Evolutionary conservation across 106 monocot genomes (phyloP).

Genomic region (Allium fistulosum): DNA sequence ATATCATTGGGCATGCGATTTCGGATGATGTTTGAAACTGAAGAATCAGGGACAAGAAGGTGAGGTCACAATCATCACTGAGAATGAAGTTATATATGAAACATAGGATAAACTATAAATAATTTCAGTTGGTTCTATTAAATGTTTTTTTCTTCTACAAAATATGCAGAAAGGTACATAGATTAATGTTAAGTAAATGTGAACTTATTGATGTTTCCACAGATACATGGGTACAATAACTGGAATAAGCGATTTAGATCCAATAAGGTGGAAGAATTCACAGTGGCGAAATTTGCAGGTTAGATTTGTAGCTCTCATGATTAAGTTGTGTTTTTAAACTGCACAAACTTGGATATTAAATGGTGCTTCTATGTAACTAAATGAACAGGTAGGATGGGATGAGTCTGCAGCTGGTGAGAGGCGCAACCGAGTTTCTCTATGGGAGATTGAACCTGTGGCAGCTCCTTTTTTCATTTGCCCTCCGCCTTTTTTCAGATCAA

Average conservation of each 20-base stretch:
- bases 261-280: constrained; percentile 92
- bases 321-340: too few relatives aligned
- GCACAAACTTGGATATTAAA: too few relatives aligned
- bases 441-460: constrained; percentile 94
- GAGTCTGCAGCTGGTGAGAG: constrained; percentile 90
- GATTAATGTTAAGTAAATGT: background rate
- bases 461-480: constrained; percentile 93
- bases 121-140: background rate
- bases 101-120: too few relatives aligned
- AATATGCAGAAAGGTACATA: too few relatives aligned
- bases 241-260: constrained; percentile 86
- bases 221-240: constrained; percentile 99
- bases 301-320: background rate
- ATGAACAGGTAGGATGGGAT: constrained; percentile 88
- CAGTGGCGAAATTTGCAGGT: constrained; percentile 97
- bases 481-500: constrained; percentile 86
- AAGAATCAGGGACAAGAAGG: constrained; percentile 91
- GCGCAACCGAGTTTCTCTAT: constrained; percentile 80
- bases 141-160: too few relatives aligned
- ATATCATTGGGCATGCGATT: constrained; percentile 85
- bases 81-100: too few relatives aligned
- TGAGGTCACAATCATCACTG: constrained; percentile 7
- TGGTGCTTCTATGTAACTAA: too few relatives aligned
- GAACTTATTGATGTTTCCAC: constrained; percentile 4
- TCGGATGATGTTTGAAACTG: constrained; percentile 90